These are phyloP conservation scores for Scheffersomyces segobiensis DNA, from an alignment of 1,139 yeast species.

Conservation along the genomic window DNA sequence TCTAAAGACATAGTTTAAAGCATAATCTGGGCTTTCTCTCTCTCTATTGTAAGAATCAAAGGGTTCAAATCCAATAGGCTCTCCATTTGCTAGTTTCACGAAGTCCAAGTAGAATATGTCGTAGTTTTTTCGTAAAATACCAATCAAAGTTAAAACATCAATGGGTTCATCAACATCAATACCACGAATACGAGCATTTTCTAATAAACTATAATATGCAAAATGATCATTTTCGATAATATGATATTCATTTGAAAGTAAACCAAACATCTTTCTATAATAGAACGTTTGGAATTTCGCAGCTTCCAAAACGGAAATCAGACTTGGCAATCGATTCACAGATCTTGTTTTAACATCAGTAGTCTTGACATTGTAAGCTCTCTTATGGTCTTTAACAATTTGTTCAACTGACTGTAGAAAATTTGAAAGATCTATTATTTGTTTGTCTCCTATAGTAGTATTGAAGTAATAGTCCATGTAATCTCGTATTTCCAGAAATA, in stretches of 20 bases:
- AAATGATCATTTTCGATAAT: slow-evolving; percentile 3
- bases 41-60: slow-evolving; percentile 29
- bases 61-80: slow-evolving; percentile 38
- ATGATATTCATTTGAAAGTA: slow-evolving; percentile 10
- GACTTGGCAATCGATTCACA: slow-evolving; percentile 41
- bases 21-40: slow-evolving; percentile 7
- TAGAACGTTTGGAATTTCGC: slow-evolving; percentile 60
- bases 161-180: slow-evolving; percentile 53
- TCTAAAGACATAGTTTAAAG: slow-evolving; percentile 3
- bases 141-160: slow-evolving; percentile 34
- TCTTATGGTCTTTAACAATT: slow-evolving; percentile 17
- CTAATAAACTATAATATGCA: slow-evolving; percentile 25
- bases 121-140: slow-evolving; percentile 35
- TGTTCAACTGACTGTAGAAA: slow-evolving; percentile 18
- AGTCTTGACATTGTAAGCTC: slow-evolving; percentile 6
- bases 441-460: slow-evolving; percentile 11
- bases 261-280: slow-evolving; percentile 33
- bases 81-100: slow-evolving; percentile 45
- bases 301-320: slow-evolving; percentile 44
- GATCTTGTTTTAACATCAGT: slow-evolving; percentile 64
- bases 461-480: slow-evolving; percentile 8
- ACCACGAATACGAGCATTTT: slow-evolving; percentile 46
- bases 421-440: slow-evolving; percentile 21
- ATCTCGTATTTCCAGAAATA: slow-evolving; percentile 26
- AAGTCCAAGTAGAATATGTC: slow-evolving; percentile 44